These are phyloP conservation scores for Zasmidium cellare DNA, from an alignment of 2,329 filamentous ascomycete genomes.

Conservation along the genomic window DNA sequence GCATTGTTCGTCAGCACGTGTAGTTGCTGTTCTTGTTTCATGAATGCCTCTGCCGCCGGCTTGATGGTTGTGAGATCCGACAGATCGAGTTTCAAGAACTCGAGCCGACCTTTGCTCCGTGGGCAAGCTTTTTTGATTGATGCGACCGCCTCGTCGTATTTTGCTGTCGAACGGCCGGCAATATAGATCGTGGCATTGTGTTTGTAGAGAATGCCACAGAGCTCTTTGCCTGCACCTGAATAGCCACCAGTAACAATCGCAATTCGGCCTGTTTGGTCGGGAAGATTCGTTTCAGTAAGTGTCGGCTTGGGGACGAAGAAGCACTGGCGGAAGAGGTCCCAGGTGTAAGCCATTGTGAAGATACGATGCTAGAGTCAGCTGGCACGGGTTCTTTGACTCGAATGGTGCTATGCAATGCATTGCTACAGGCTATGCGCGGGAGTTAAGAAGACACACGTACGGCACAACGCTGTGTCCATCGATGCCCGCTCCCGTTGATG, in stretches of 20 bases:
- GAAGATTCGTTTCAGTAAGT: slow-evolving; percentile 45
- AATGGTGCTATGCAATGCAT: no score
- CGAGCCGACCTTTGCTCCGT: slow-evolving; percentile 40
- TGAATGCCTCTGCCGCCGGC: background rate
- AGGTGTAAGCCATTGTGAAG: no score
- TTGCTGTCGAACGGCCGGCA: slow-evolving; percentile 49
- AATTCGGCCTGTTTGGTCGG: slow-evolving; percentile 46
- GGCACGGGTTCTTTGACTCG: no score
- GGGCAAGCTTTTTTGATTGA: slow-evolving; percentile 41
- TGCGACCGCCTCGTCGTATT: slow-evolving; percentile 47
- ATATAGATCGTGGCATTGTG: slow-evolving; percentile 56
- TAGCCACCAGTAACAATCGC: slow-evolving; percentile 55
- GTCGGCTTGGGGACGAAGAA: slow-evolving; percentile 28
- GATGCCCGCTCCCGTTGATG: no score
- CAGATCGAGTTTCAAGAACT: slow-evolving; percentile 50
- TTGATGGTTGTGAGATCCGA: slow-evolving; percentile 25
- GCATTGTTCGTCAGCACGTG: slow-evolving; percentile 5
- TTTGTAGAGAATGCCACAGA: slow-evolving; percentile 56
- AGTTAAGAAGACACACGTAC: no score
- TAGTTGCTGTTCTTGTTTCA: background rate
- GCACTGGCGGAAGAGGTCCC: no score
- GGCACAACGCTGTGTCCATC: no score
- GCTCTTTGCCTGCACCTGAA: slow-evolving; percentile 53
- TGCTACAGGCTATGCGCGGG: no score
- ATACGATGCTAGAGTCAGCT: no score